Evolutionary conservation across 2,329 filamentous ascomycete genomes (phyloP), one percentile per base, ranked within the genome.

Genomic region (Scolecobasidium constrictum): DNA sequence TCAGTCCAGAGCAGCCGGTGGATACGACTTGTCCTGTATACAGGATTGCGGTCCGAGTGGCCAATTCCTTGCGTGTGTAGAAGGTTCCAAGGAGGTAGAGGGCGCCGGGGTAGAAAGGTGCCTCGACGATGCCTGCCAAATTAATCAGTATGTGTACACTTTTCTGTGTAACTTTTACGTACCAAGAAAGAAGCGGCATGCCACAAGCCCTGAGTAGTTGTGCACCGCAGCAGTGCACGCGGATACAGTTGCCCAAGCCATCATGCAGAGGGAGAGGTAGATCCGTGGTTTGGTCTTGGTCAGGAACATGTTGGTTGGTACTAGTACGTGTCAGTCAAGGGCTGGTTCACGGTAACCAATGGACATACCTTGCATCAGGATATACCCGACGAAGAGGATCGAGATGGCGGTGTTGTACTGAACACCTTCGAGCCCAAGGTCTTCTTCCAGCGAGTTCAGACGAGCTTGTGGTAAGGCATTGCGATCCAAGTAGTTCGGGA

Each of bases 401-500:
- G 67, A 71, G 37, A 79, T 62, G 44, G 73, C 77, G 1, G 75
- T 77, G 28, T 73, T 69, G 52, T 81, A 81, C 55, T 81, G 61
- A 2, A 66, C 67, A 47, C 72, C 59, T 42, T 57, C 56, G 43
- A 81, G 65, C 1, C 61, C 52, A 13, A 81, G 61, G 42, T 82
- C 78, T 1, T 65, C 59, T 44, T 80, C 72, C 6, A 83, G 63
- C 12, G 77, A 75, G 53, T 77, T 74, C 41, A 83, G 63, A 4
- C 73, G 69, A 0, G 79, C 80, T 3, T 77, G 69, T 2, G 76
- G 74, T 43, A 82, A 78, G 55, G 80, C 78, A 56, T 78, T 78
- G 13, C 75, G 66, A 50, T 79, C 75, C 35, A 77, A 65, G 35
- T 49, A 54, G 36, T 35, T 35, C 20, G 35, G 16, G 9, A 20